phyloP scores from a whole-genome alignment of 2,329 filamentous ascomycete species.

The Dactylonectria macrodidyma region DNA sequence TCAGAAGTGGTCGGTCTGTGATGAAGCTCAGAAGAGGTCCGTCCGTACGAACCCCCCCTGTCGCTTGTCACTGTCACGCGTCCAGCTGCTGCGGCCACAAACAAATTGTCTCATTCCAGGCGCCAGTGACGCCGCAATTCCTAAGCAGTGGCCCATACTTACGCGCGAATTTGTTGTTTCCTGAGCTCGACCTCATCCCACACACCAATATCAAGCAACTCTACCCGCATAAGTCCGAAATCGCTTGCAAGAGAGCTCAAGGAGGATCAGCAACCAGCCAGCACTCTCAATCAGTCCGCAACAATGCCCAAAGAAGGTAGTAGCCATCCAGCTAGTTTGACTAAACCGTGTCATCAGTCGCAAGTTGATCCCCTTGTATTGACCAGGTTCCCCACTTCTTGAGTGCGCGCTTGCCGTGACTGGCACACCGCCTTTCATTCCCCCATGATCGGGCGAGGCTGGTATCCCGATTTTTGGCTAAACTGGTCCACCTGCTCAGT shows the following conservation, averaged over 20 bases:
- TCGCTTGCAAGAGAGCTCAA: neutral
- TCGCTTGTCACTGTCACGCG: slow-evolving; percentile 5
- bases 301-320: neutral
- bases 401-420: slow-evolving; percentile 5
- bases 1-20: no score
- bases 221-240: neutral
- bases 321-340: neutral
- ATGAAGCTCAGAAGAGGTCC: no score
- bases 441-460: neutral
- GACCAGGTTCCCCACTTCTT: neutral
- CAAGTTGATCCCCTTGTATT: neutral
- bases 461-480: slow-evolving; percentile 8
- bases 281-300: neutral
- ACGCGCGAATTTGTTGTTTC: neutral
- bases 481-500: slow-evolving; percentile 14
- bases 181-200: neutral
- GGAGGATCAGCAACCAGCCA: neutral
- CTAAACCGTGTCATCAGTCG: neutral
- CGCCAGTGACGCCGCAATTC: neutral
- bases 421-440: slow-evolving; percentile 26
- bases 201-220: neutral
- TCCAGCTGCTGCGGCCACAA: neutral
- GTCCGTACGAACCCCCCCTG: slow-evolving; percentile 9
- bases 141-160: neutral
- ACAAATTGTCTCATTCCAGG: slow-evolving; percentile 10